Percentiles rank a stretch among this genome's conserved stretches.
Conservation (phyloP, 768 basidiomycete genomes). For the Sistotremastrum suecicum region DNA sequence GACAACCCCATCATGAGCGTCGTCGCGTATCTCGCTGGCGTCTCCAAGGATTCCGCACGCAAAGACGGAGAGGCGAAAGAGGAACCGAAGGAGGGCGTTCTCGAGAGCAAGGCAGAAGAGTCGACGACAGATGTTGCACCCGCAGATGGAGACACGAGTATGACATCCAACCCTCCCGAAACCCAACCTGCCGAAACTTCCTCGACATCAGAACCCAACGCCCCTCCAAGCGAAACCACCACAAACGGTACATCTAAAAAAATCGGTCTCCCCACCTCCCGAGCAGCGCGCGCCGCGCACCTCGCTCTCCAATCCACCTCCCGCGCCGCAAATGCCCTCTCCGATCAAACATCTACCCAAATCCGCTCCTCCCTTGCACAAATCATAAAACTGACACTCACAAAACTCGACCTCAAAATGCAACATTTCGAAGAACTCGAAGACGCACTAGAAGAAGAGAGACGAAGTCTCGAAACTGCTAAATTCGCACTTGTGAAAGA, state of each 20-base stretch:
- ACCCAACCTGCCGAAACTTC: constrained; percentile 16
- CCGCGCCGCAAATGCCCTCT: constrained; percentile 67
- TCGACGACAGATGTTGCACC: constrained; percentile 16
- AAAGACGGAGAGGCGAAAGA: constrained; percentile 33
- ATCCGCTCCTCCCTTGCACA: constrained; percentile 68
- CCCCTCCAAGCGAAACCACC: constrained; percentile 7
- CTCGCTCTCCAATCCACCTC: constrained; percentile 85
- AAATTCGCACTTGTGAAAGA: constrained; percentile 71
- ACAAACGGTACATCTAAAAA: constrained; percentile 14
- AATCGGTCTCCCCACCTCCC: constrained; percentile 33
- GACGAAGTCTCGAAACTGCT: constrained; percentile 70
- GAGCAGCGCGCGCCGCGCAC: constrained; percentile 68
- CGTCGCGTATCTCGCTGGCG: constrained; percentile 90
- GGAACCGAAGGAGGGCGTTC: constrained; percentile 20
- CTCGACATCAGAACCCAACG: constrained; percentile 6
- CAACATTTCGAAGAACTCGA: constrained; percentile 90
- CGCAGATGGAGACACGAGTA: constrained; percentile 15
- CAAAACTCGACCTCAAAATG: constrained; percentile 92
- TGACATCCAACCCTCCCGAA: constrained; percentile 30
- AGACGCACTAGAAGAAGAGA: constrained; percentile 81
- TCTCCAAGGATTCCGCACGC: constrained; percentile 90
- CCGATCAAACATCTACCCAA: constrained; percentile 67
- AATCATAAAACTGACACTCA: constrained; percentile 72
- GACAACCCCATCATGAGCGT: constrained; percentile 99
- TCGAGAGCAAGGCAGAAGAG: constrained; percentile 25